phyloP scores from a whole-genome alignment of 2,329 filamentous ascomycete genomes.

The Pestalotiopsis fici region DNA sequence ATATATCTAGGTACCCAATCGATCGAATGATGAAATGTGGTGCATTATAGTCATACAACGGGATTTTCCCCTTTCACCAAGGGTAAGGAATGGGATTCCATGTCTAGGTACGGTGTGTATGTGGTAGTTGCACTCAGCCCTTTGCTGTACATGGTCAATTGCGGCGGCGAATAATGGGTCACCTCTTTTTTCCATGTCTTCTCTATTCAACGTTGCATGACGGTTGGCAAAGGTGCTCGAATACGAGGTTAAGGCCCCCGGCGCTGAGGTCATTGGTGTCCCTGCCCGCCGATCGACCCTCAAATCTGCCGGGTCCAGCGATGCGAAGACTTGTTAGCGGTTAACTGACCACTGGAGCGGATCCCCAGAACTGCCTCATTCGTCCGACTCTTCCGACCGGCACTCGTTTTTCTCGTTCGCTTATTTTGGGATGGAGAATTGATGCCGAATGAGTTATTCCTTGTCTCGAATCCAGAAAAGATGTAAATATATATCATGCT shows the following conservation, averaged over 20 bases:
- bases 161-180: too few species aligned
- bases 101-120: too few species aligned
- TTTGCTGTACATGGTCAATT: too few species aligned
- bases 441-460: too few species aligned
- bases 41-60: not conserved
- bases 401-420: not conserved
- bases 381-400: not conserved
- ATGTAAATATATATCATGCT: too few species aligned
- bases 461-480: too few species aligned
- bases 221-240: not conserved
- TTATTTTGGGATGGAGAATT: too few species aligned
- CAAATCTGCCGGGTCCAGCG: not conserved
- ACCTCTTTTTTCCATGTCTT: not conserved
- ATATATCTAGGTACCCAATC: not conserved
- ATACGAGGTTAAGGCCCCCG: not conserved
- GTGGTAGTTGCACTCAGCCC: too few species aligned
- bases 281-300: not conserved
- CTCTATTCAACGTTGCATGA: constrained; percentile 4
- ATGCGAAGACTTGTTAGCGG: not conserved
- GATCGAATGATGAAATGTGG: not conserved
- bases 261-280: constrained; percentile 1
- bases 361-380: not conserved
- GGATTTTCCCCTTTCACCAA: not conserved
- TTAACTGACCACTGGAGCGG: not conserved
- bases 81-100: too few species aligned